Base-by-base conservation (phyloP, 2,329 filamentous ascomycete species). In the Sporothrix pallida region DNA sequence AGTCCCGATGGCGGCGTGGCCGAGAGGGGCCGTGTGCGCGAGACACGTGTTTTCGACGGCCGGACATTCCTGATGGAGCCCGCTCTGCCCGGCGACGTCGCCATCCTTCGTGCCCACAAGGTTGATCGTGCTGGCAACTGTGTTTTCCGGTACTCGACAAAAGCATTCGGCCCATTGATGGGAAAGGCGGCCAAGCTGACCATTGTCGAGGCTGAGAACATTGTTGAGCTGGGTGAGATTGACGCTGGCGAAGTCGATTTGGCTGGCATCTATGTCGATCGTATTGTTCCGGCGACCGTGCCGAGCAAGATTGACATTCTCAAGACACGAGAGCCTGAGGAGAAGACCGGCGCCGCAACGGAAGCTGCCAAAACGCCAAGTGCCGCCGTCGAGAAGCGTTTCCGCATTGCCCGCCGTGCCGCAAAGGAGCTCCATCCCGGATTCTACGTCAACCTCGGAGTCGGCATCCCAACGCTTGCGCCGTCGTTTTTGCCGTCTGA, bases 381-480 rank as follows among this genome's bases (percentile, higher is more conserved):
- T 12, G 2, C 46, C 7, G 65, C 65, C 10, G 44, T 52, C 23
- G 65, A 69, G 60, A 87, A 89, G 78, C 86, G 92, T 63, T 87
- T 92, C 77, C 87, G 91, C 63, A 97, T 97, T 78, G 93, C 92
- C 0, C 88, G 87, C 75, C 86, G 94, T 56, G 93, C 93, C 0
- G 92, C 93, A 0, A 91, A 92, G 82, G 94, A 97, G 82, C 86
- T 97, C 72, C 92, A 93, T 82, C 87, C 93, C 76, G 93, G 93
- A 13, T 93, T 86, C 84, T 95, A 94, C 79, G 92, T 93, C 23
- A 95, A 95, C 80, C 84, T 95, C 0, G 93, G 93, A 20, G 92
- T 95, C 74, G 90, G 93, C n/a, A 94, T 97, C 80, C 94, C 93
- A 0, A 97, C 93, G 15, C 85, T 96, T n/a, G 93, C 93, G 0